phyloP scores from a whole-genome alignment of 768 basidiomycete species.

The Psilocybe azurescens region DNA sequence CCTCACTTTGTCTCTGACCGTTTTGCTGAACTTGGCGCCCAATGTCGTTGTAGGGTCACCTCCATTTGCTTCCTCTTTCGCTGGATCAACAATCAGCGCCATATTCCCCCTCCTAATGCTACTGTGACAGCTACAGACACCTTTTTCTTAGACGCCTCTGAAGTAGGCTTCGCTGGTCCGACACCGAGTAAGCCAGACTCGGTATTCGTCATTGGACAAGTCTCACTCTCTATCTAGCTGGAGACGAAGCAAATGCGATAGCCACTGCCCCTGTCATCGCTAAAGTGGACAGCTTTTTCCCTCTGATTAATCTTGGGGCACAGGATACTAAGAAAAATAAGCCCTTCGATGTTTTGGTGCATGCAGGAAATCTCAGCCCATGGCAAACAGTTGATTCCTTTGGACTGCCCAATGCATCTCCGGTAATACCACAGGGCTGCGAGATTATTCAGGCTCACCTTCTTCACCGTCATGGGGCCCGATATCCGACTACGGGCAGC shows the following conservation, averaged over 20 bases:
- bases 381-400: constrained; percentile 56
- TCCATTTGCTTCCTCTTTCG: constrained; percentile 42
- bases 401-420: constrained; percentile 52
- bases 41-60: constrained; percentile 10
- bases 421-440: constrained; percentile 51
- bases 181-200: constrained; percentile 45
- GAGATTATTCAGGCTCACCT: constrained; percentile 58
- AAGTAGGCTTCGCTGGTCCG: constrained; percentile 51
- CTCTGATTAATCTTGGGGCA: constrained; percentile 45
- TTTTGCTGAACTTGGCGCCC: constrained; percentile 1
- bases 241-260: constrained; percentile 46
- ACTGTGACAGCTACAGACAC: constrained; percentile 40
- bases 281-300: constrained; percentile 41
- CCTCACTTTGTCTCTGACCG: neutral
- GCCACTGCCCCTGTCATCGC: constrained; percentile 47
- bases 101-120: constrained; percentile 46
- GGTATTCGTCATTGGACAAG: too few species aligned
- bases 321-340: constrained; percentile 31
- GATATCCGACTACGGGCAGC: constrained; percentile 56
- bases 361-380: constrained; percentile 55
- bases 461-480: constrained; percentile 72
- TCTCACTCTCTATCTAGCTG: constrained; percentile 35
- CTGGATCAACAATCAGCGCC: constrained; percentile 46
- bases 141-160: constrained; percentile 45
- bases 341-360: constrained; percentile 49